phyloP scores from a whole-genome alignment of 2,329 filamentous ascomycete genomes.

The Pestalotiopsis sp. region DNA sequence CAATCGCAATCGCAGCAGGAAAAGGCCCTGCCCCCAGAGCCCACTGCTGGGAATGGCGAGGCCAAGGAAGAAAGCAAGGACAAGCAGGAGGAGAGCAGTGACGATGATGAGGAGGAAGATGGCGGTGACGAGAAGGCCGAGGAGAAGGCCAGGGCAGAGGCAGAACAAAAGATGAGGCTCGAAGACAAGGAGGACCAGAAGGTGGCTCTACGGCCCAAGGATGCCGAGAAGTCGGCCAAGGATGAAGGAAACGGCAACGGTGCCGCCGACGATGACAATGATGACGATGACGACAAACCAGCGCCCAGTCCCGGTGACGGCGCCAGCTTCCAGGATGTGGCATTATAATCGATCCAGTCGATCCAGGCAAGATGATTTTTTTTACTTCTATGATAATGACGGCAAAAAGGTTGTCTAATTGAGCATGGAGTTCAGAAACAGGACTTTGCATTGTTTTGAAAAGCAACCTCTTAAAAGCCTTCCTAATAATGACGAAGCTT shows the following conservation, averaged over 20 bases:
- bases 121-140: slow-evolving; percentile 26
- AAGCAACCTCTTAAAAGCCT: neutral
- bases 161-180: slow-evolving; percentile 57
- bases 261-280: slow-evolving; percentile 31
- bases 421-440: slow-evolving; percentile 3
- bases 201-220: slow-evolving; percentile 48
- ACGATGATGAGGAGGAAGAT: slow-evolving; percentile 15
- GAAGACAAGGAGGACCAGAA: slow-evolving; percentile 58
- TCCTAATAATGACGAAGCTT: neutral
- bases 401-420: neutral
- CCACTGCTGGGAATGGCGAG: slow-evolving; percentile 21
- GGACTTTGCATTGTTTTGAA: neutral
- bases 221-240: slow-evolving; percentile 53
- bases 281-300: slow-evolving; percentile 38
- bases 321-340: slow-evolving; percentile 64
- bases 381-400: neutral
- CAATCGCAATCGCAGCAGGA: slow-evolving; percentile 25
- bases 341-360: slow-evolving; percentile 40
- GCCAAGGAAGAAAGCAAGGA: slow-evolving; percentile 8
- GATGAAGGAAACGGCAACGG: slow-evolving; percentile 34
- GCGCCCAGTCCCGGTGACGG: slow-evolving; percentile 53
- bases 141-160: slow-evolving; percentile 28
- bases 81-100: slow-evolving; percentile 14
- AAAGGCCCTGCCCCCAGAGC: slow-evolving; percentile 28
- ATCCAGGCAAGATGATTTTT: neutral